Percentiles rank a stretch among this genome's conserved stretches.
Conservation (phyloP, 202 grass and related monocot species). For the Zoysia matrella region DNA sequence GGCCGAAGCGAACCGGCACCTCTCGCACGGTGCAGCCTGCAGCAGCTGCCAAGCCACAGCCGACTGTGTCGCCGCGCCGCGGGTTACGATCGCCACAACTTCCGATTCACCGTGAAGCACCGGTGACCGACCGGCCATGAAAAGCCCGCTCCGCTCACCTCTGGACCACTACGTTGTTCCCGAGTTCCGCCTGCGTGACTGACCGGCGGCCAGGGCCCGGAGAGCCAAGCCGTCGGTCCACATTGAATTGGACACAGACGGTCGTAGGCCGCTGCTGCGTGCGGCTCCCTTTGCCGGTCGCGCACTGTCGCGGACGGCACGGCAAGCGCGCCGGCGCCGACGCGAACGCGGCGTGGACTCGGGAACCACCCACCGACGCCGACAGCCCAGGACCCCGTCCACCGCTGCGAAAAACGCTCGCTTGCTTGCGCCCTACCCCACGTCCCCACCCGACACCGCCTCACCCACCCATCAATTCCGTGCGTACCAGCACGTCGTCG, state of each 20-base stretch:
- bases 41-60: not conserved
- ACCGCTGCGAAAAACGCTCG: slow-evolving; percentile 21
- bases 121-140: not conserved
- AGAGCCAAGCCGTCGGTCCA: not conserved
- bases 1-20: not conserved
- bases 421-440: slow-evolving; percentile 27
- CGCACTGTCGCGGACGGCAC: slow-evolving; percentile 32
- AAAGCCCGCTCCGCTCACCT: not conserved
- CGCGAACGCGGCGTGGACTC: slow-evolving; percentile 27
- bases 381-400: not conserved
- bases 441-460: not conserved
- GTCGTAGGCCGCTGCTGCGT: not conserved
- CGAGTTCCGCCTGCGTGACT: not conserved
- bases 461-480: slow-evolving; percentile 37
- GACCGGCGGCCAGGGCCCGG: not conserved
- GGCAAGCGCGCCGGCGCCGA: not conserved
- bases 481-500: slow-evolving; percentile 21
- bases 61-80: not conserved
- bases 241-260: not conserved
- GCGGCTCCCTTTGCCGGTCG: not conserved
- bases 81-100: not conserved
- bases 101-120: not conserved
- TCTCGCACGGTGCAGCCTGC: not conserved
- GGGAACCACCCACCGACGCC: slow-evolving; percentile 41
- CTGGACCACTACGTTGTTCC: not conserved